Evolutionary conservation across 2,329 filamentous ascomycete species (phyloP), one percentile per base, ranked within the genome.

Genomic region (Anthostomella pinea): DNA sequence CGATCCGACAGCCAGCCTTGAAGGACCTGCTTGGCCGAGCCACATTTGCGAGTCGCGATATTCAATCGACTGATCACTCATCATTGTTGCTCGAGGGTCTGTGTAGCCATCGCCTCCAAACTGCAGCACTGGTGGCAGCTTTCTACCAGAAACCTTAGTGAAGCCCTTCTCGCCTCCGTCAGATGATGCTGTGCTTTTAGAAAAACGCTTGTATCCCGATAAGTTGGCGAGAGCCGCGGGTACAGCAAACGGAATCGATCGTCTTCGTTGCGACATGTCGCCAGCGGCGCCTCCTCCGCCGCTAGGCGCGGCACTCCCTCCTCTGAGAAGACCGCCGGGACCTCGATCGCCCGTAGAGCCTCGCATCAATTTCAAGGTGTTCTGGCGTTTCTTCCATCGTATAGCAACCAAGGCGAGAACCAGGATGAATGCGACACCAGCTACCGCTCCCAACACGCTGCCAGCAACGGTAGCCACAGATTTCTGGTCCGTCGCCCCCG

Each of bases 131-230:
- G 81, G 79, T 3, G 77, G 75, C 38, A 85, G 57, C 52, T 83
- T 84, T 51, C 73, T 72, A 43, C 81, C 81, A 5, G 80, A 81
- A 2, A 85, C 73, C 19, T 79, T 75, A 44, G 81, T 75, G 56
- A 85, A 85, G 1, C 79, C 76, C 42, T 68, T 66, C 52, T 83
- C 78, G 18, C 65, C 69, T 16, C 56, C 59, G 22, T 65, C 64
- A 33, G 41, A 55, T 40, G 43, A 61, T 46, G 46, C 57, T 43
- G 42, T 62, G 38, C 44, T 32, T 44, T 43, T 54, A 34, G 51
- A 61, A n/a, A 49, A 45, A 11, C 60, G 64, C 40, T 69, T 72
- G 17, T 54, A 49, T 6, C 54, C 55, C 20, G 67, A 63, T 22
- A 77, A 51, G 26, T 58, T 66, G 3, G 71, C 67, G n/a, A 77